Conservation (phyloP, 805 yeast genomes). For the Candida maris region DNA sequence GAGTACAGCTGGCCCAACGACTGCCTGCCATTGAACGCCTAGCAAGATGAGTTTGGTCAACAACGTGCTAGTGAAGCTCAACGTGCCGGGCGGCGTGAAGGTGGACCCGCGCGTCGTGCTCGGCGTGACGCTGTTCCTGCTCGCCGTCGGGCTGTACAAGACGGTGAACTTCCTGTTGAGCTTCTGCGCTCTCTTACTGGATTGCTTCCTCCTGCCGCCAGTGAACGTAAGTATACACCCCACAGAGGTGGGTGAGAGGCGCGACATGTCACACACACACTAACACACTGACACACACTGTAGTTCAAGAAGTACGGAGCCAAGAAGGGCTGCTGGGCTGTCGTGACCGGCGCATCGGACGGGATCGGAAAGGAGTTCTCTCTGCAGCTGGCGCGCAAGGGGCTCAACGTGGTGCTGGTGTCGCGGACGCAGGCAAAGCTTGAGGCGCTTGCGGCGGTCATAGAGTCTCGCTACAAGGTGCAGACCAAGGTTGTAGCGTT, state of each 20-base stretch:
- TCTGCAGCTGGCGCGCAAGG: conserved; percentile 75
- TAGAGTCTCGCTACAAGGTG: conserved; percentile 57
- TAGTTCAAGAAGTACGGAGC: conserved; percentile 70
- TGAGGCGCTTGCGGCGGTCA: conserved; percentile 58
- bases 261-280: background rate
- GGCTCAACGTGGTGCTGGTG: conserved; percentile 78
- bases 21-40: background rate
- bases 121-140: no score
- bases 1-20: no score
- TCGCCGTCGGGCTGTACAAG: conserved; percentile 63
- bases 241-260: no score
- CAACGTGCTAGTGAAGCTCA: conserved; percentile 4
- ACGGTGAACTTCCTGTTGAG: conserved; percentile 49
- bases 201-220: conserved; percentile 61
- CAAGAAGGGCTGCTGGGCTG: conserved; percentile 76
- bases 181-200: conserved; percentile 50
- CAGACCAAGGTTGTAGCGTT: conserved; percentile 66
- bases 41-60: conserved; percentile 1
- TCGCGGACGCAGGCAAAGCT: conserved; percentile 82
- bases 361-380: conserved; percentile 96
- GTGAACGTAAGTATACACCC: conserved; percentile 30
- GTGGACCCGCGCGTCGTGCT: no score
- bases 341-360: conserved; percentile 95
- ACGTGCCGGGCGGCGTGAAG: no score
- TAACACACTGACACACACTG: background rate